These are phyloP conservation scores for Phytopythium chamaehyphon DNA, from an alignment of 352 stramenopile species.

Conservation along the genomic window DNA sequence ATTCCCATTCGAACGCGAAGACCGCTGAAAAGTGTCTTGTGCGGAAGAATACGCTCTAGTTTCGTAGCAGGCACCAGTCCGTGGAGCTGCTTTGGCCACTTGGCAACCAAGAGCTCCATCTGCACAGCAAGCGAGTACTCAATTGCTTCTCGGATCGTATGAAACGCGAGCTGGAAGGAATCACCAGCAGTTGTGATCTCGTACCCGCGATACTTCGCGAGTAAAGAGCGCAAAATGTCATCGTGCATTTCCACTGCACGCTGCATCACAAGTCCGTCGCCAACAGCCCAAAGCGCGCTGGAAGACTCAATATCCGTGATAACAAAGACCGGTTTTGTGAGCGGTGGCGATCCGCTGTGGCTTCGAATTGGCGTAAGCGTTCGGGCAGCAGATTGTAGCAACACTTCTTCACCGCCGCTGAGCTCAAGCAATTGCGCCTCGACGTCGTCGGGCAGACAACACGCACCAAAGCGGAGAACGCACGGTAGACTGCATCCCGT, in stretches of 20 bases:
- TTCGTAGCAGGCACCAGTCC: slow-evolving; percentile 19
- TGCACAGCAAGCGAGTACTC: slow-evolving; percentile 32
- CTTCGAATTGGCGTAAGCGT: slow-evolving; percentile 3
- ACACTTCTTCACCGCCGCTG: not conserved
- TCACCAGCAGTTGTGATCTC: slow-evolving; percentile 49
- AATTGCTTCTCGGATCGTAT: slow-evolving; percentile 29
- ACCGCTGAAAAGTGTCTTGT: slow-evolving; percentile 51
- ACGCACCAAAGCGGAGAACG: slow-evolving; percentile 8
- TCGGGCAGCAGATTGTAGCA: not conserved
- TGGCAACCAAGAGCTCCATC: slow-evolving; percentile 18
- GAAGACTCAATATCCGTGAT: slow-evolving; percentile 41
- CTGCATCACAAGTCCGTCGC: slow-evolving; percentile 19
- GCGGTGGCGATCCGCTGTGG: not conserved
- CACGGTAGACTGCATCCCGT: slow-evolving; percentile 19
- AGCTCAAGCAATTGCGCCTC: slow-evolving; percentile 18
- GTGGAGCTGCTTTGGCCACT: slow-evolving; percentile 31
- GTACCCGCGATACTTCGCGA: slow-evolving; percentile 35
- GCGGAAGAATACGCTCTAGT: slow-evolving; percentile 10
- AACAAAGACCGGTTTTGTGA: slow-evolving; percentile 28
- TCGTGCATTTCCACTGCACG: slow-evolving; percentile 26
- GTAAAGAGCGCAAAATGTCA: slow-evolving; percentile 20
- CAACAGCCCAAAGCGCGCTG: slow-evolving; percentile 27
- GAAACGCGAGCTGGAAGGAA: slow-evolving; percentile 44
- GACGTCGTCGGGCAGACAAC: slow-evolving; percentile 17
- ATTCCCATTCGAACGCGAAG: slow-evolving; percentile 78